These are phyloP conservation scores for Ceratocystis diversiconidia DNA, from an alignment of 2,329 filamentous ascomycete genomes.

Conservation along the genomic window DNA sequence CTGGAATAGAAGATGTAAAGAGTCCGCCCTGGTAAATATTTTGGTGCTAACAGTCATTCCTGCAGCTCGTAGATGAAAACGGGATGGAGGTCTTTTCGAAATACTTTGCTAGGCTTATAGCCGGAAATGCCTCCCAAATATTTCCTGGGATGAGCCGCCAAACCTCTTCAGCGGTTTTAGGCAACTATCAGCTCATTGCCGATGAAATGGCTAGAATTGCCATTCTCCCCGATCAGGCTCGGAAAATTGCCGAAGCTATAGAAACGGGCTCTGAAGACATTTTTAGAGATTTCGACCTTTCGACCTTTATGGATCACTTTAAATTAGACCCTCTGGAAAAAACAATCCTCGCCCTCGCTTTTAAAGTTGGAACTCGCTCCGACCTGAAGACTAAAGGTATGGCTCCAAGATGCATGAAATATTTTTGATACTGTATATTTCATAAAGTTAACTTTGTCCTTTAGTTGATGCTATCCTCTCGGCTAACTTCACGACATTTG, in stretches of 20 bases:
- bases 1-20: not conserved
- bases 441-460: slow-evolving; percentile 3
- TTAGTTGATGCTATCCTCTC: slow-evolving; percentile 81
- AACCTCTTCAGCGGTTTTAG: slow-evolving; percentile 34
- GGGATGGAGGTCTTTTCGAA: slow-evolving; percentile 98
- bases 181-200: slow-evolving; percentile 70
- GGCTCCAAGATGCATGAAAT: not conserved
- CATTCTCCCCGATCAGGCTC: slow-evolving; percentile 65
- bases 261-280: slow-evolving; percentile 83
- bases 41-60: not conserved
- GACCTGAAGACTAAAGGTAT: slow-evolving; percentile 84
- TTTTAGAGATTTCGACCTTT: slow-evolving; percentile 92
- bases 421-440: slow-evolving; percentile 14
- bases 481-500: slow-evolving; percentile 61
- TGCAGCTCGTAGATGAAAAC: slow-evolving; percentile 88
- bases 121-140: slow-evolving; percentile 80
- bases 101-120: slow-evolving; percentile 86
- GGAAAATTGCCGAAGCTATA: slow-evolving; percentile 85
- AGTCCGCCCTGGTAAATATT: not conserved
- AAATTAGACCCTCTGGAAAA: slow-evolving; percentile 80
- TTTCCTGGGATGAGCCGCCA: slow-evolving; percentile 68
- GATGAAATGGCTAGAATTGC: slow-evolving; percentile 77
- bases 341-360: slow-evolving; percentile 74
- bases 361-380: slow-evolving; percentile 64
- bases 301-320: slow-evolving; percentile 91